Percentiles rank a stretch among this genome's conserved stretches.
Evolutionary conservation across 2,329 filamentous ascomycete species (phyloP).

Genomic region (Xylariaceae sp.): DNA sequence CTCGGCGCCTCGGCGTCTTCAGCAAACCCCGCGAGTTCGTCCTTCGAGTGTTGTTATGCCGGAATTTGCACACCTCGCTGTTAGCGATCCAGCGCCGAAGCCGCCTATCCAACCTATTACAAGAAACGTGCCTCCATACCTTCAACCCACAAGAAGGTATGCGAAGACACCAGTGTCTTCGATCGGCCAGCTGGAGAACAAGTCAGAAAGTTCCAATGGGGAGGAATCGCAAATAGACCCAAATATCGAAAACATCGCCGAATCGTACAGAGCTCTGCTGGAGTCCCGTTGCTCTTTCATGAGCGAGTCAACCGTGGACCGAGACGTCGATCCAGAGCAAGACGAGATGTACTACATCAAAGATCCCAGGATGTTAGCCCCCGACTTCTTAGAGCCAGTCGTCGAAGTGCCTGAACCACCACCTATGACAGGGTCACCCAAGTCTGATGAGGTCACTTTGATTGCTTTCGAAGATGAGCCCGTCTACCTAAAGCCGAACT

Average conservation of each 20-base stretch:
- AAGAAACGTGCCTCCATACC: slow-evolving; percentile 19
- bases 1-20: slow-evolving; percentile 4
- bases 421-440: slow-evolving; percentile 28
- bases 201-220: slow-evolving; percentile 19
- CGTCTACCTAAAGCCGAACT: slow-evolving; percentile 41
- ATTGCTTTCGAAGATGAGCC: slow-evolving; percentile 44
- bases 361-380: slow-evolving; percentile 4
- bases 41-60: slow-evolving; percentile 20
- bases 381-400: slow-evolving; percentile 10
- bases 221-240: slow-evolving; percentile 32
- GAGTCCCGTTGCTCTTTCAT: slow-evolving; percentile 36
- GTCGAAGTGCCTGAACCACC: slow-evolving; percentile 15
- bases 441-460: slow-evolving; percentile 44
- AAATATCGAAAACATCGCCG: slow-evolving; percentile 47
- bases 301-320: slow-evolving; percentile 26
- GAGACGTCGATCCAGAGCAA: background rate
- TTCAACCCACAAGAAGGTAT: slow-evolving; percentile 38
- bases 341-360: slow-evolving; percentile 3
- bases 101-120: slow-evolving; percentile 17
- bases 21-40: slow-evolving; percentile 13
- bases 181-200: slow-evolving; percentile 47
- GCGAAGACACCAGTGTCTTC: slow-evolving; percentile 49
- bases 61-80: slow-evolving; percentile 35
- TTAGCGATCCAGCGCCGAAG: slow-evolving; percentile 19
- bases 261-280: slow-evolving; percentile 47